A percentile compares a stretch with the other conserved stretches of the same genome.
phyloP scores from a whole-genome alignment of 768 basidiomycete genomes.

The Psilocybe cyanescens region DNA sequence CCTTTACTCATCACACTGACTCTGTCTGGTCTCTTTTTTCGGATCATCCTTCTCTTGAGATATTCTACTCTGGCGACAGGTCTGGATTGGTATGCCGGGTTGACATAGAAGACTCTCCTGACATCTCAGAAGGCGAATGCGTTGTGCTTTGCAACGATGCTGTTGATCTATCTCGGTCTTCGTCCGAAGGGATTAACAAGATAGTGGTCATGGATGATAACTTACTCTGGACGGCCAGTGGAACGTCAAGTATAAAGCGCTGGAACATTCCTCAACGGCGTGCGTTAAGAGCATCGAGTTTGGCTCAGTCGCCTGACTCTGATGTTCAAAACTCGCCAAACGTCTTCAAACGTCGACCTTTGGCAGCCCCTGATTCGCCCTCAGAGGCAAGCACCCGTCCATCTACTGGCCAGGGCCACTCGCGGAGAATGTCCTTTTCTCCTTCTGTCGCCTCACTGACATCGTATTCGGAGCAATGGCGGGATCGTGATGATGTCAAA shows the following conservation, averaged over 20 bases:
- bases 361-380: constrained; percentile 7
- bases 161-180: constrained; percentile 39
- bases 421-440: constrained; percentile 30
- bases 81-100: constrained; percentile 89
- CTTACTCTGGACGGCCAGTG: constrained; percentile 89
- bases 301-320: constrained; percentile 17
- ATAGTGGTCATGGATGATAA: constrained; percentile 84
- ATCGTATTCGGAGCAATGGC: constrained; percentile 37
- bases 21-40: constrained; percentile 95
- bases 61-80: constrained; percentile 95
- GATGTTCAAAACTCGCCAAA: constrained; percentile 23
- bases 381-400: constrained; percentile 32
- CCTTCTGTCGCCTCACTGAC: constrained; percentile 39
- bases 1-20: constrained; percentile 94
- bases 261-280: constrained; percentile 74
- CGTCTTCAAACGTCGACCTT: constrained; percentile 19
- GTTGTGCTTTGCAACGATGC: constrained; percentile 76
- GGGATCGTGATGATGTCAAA: constrained; percentile 36
- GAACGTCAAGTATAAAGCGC: constrained; percentile 77
- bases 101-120: constrained; percentile 83
- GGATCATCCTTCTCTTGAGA: constrained; percentile 79
- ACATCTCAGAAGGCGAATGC: constrained; percentile 90
- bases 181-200: constrained; percentile 69
- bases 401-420: constrained; percentile 30
- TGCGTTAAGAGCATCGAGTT: constrained; percentile 33